Conservation (phyloP, 192 early-diverging fungal genomes). For the Spizellomyces punctatus region DNA sequence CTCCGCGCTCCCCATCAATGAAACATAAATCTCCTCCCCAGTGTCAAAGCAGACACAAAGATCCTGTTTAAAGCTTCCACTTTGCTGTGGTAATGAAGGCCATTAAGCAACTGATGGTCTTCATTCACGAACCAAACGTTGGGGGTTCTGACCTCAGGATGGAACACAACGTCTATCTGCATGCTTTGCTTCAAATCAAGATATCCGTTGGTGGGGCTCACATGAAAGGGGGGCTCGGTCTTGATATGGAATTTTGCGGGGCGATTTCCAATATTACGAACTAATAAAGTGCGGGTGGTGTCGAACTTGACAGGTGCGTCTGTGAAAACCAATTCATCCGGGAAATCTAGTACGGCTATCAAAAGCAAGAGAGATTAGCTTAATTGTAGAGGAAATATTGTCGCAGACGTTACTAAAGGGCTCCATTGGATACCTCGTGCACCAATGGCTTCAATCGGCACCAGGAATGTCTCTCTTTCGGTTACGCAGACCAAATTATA, state of each 20-base stretch:
- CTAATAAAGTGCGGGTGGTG: conserved; percentile 44
- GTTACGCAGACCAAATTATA: conserved; percentile 60
- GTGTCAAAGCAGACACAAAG: conserved; percentile 53
- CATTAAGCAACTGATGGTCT: not conserved
- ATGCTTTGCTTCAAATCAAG: conserved; percentile 45
- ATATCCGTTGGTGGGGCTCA: conserved; percentile 38
- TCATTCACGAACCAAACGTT: not conserved
- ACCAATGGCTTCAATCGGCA: conserved; percentile 56
- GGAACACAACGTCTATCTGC: conserved; percentile 54
- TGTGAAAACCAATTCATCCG: conserved; percentile 51
- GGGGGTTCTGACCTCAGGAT: conserved; percentile 44
- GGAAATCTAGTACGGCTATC: conserved; percentile 57
- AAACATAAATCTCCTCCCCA: conserved; percentile 46
- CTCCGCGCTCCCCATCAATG: conserved; percentile 46
- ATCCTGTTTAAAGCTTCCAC: conserved; percentile 45
- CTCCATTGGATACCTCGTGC: conserved; percentile 47
- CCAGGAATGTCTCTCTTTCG: conserved; percentile 61
- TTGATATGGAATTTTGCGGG: conserved; percentile 50
- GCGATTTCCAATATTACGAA: conserved; percentile 61
- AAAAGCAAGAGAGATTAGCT: not conserved
- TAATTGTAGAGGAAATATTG: conserved; percentile 18
- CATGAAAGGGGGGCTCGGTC: conserved; percentile 41
- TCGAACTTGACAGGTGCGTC: conserved; percentile 49
- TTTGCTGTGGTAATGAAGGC: conserved; percentile 26
- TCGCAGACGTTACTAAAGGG: not conserved